Evolutionary conservation across 2,329 filamentous ascomycete species (phyloP), one percentile per base, ranked within the genome.

Genomic region (Penicillium sp.): DNA sequence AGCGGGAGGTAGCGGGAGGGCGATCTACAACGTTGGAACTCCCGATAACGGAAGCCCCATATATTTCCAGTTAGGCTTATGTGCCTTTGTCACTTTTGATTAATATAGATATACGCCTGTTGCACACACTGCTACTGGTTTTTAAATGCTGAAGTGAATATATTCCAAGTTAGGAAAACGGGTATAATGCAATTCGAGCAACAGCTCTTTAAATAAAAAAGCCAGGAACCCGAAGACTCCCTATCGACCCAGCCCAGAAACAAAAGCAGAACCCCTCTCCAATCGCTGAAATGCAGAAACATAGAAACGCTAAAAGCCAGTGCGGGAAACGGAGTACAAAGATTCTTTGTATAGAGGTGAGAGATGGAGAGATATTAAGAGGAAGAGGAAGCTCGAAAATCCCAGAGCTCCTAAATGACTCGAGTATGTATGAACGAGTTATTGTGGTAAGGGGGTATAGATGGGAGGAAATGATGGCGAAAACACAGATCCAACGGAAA

Each of bases 241-340:
- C 50, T n/a, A 30, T 36, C 19, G 10, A 26, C 32, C 38, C 14
- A 26, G 16, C 8, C 18, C 45, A 42, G 29, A 13, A 49, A 40
- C 14, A 39, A 26, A 18, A 41, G 26, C 27, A 35, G 44, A 43
- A 27, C 29, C 19, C 18, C 14, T 14, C 32, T 34, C 46, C 40
- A 54, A 8, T 50, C 46, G 46, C 46, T 54, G 41, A 19, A 43
- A 54, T 54, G 51, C 51, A 50, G 16, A 54, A 2, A 42, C 51
- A 46, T 46, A 50, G 13, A 54, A 2, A 42, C 51, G 51, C 51
- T 54, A 50, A 44, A 54, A 50, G 34, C 26, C n/a, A 10, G 30
- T 48, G 14, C 8, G 11, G 46, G 16, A 4, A 32, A 27, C 39
- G 8, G 7, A 50, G 14, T 30, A 40, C 9, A 18, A 23, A 18